Conservation (phyloP, 805 yeast genomes). For the Hanseniaspora singularis region DNA sequence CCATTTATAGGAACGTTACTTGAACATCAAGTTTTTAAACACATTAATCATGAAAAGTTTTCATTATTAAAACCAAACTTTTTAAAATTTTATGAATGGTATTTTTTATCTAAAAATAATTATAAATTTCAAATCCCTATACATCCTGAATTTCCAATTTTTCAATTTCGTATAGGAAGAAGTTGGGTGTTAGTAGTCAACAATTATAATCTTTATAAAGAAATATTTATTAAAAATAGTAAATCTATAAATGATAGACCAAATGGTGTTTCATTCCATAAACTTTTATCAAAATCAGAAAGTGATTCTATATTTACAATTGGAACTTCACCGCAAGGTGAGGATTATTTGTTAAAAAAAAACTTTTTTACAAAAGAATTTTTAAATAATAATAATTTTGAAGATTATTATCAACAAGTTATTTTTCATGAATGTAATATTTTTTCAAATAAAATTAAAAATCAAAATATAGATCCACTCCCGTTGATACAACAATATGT, state of each 20-base stretch:
- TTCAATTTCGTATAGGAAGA: slow-evolving; percentile 10
- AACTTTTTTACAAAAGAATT: neutral
- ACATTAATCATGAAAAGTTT: neutral
- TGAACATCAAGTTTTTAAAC: neutral
- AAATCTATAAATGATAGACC: slow-evolving; percentile 9
- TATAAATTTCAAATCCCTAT: neutral
- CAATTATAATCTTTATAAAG: slow-evolving; percentile 3
- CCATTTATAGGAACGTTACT: slow-evolving; percentile 10
- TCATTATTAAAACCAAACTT: slow-evolving; percentile 2
- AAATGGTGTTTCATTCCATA: slow-evolving; percentile 3
- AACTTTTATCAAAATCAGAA: neutral
- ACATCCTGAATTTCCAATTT: slow-evolving; percentile 5
- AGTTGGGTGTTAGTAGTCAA: slow-evolving; percentile 5
- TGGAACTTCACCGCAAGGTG: slow-evolving; percentile 7
- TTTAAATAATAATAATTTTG: neutral
- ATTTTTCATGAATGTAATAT: slow-evolving; percentile 1
- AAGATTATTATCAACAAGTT: neutral
- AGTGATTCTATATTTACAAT: slow-evolving; percentile 1
- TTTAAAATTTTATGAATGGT: slow-evolving; percentile 7
- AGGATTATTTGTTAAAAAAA: neutral
- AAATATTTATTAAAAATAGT: slow-evolving; percentile 6
- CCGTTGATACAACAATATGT: slow-evolving; percentile 6
- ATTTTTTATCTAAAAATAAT: neutral
- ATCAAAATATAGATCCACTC: neutral
- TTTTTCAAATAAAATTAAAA: neutral